Percentiles rank a stretch among this genome's conserved stretches.
phyloP scores from a whole-genome alignment of 768 basidiomycete species.

The Grammothele lineata region DNA sequence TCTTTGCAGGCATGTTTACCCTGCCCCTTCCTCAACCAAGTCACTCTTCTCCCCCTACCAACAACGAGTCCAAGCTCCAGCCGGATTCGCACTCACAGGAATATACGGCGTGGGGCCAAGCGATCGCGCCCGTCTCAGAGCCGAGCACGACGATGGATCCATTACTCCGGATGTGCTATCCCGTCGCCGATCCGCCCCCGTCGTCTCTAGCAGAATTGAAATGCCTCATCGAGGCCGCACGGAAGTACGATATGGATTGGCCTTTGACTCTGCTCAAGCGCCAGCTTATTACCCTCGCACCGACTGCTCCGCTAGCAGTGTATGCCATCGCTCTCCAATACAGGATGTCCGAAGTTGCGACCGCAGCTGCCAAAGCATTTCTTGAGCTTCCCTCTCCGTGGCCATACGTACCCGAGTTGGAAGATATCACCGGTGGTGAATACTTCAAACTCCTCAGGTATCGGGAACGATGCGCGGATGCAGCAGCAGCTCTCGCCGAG shows the following conservation, averaged over 20 bases:
- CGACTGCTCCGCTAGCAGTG: neutral
- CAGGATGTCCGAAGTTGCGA: no score
- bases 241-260: slow-evolving; percentile 3
- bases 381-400: no score
- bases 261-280: neutral
- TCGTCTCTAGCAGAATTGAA: slow-evolving; percentile 4
- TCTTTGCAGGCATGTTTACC: slow-evolving; percentile 17
- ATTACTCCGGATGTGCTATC: slow-evolving; percentile 4
- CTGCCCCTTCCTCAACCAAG: slow-evolving; percentile 1
- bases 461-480: no score
- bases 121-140: neutral
- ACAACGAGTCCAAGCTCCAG: no score
- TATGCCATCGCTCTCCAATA: slow-evolving; percentile 2
- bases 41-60: no score
- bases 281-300: neutral
- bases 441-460: no score
- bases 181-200: neutral
- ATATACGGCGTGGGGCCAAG: no score
- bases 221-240: slow-evolving; percentile 2
- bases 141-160: neutral
- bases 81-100: no score
- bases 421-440: no score
- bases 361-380: no score
- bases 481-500: no score
- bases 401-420: no score